A percentile compares a stretch with the other conserved stretches of the same genome.
Evolutionary conservation across 257 asterid genomes (phyloP).

Genomic region (Orobanche coerulescens): DNA sequence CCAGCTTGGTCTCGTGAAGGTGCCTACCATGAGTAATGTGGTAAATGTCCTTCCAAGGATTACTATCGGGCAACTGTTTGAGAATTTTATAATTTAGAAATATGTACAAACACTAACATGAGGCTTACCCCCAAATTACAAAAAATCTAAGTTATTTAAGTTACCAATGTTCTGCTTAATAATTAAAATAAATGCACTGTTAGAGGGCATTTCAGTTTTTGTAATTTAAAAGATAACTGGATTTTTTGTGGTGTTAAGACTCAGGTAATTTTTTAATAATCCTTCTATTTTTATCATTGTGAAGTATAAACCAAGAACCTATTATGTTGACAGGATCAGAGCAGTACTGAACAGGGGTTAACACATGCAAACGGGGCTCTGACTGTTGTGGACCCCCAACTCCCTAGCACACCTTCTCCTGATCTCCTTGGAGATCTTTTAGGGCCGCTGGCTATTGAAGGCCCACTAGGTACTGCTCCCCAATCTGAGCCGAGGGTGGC

Average conservation of each 20-base stretch:
- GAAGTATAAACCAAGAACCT: constrained; percentile 15
- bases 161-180: background rate
- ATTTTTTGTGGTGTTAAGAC: background rate
- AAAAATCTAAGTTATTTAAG: background rate
- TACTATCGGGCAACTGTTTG: constrained; percentile 18
- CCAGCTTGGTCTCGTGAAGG: constrained; percentile 78
- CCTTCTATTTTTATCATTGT: background rate
- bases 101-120: background rate
- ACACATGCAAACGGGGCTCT: constrained; percentile 65
- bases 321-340: constrained; percentile 43
- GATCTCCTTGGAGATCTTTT: constrained; percentile 88
- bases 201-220: background rate
- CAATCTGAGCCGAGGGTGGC: constrained; percentile 41
- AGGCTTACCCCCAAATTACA: background rate
- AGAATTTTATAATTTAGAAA: background rate
- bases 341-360: constrained; percentile 39
- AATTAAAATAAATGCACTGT: background rate
- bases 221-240: background rate
- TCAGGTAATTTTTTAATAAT: background rate
- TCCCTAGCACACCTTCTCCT: constrained; percentile 52
- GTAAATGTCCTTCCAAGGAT: constrained; percentile 38
- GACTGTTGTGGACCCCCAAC: constrained; percentile 71
- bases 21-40: constrained; percentile 49
- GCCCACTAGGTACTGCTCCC: constrained; percentile 42
- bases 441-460: constrained; percentile 77